Evolutionary conservation across 805 yeast genomes (phyloP), one percentile per base, ranked within the genome.

Genomic region (Candida mattraensis): DNA sequence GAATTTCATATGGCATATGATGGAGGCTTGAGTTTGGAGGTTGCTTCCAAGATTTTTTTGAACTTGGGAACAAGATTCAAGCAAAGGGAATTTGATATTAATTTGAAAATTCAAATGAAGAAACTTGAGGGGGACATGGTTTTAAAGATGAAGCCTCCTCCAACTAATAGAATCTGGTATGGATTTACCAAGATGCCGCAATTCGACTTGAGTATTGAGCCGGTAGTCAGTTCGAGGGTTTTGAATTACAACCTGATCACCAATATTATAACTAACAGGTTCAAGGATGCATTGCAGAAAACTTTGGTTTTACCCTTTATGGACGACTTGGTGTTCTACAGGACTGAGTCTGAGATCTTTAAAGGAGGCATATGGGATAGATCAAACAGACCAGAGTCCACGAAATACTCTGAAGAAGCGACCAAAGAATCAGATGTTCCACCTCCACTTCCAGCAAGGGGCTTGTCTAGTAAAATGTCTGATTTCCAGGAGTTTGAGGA

Each of bases 291-390:
- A 1, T 69, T 91, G 24, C 77, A 72, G 42, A 93, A 86, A 21
- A 75, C 93, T 6, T 61, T 93, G 30, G 98, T 93, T 0, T 59
- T 76, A 20, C 99, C 99, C 2, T 79, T 70, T 51, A 83, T 87
- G 88, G 98, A 91, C 58, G 98, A 91, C 56, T 59, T 87, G 25
- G 76, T 80, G 0, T 83, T 86, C 53, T 83, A 70, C 52, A 67
- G 76, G 36, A 79, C 96, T 0, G 59, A 63, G 2, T 70, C 62
- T 24, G 95, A 87, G 45, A 60, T 87, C 10, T 93, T 79, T 58
- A 74, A 96, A 45, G 99, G 96, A 33, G 99, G 99, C 12, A 78
- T 91, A 16, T 91, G 98, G 98, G 88, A 83, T 45, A 67, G 68
- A 15, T 37, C 60, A 0, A 20, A 30, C 5, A 11, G 23, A 10